These are phyloP conservation scores for Diplosphaera chodatii DNA, from an alignment of 139 green algal genomes.

Conservation along the genomic window DNA sequence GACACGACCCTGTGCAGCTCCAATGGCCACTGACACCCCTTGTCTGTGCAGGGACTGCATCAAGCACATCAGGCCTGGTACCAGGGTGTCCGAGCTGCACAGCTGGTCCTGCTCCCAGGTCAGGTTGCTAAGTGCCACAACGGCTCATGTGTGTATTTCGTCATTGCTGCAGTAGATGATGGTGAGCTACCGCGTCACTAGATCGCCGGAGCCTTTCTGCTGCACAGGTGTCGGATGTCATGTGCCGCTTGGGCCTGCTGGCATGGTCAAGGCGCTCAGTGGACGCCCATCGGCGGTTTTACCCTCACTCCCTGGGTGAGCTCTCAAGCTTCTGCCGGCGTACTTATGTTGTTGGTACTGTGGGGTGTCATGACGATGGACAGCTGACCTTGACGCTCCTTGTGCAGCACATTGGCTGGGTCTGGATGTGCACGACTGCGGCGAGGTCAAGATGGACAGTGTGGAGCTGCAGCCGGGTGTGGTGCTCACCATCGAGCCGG, in stretches of 20 bases:
- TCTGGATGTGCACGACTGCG: constrained; percentile 73
- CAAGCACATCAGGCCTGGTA: constrained; percentile 33
- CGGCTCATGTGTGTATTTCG: too few relatives aligned
- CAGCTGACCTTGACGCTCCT: too few relatives aligned
- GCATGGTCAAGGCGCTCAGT: background rate
- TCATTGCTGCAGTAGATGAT: too few relatives aligned
- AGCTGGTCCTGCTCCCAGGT: constrained; percentile 24
- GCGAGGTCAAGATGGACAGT: constrained; percentile 22
- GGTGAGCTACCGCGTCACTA: too few relatives aligned
- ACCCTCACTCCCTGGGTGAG: constrained; percentile 64
- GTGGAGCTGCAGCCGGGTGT: constrained; percentile 44
- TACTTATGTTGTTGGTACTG: too few relatives aligned
- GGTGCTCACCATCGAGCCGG: constrained; percentile 77
- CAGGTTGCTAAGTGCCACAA: too few relatives aligned
- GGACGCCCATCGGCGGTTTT: constrained; percentile 41
- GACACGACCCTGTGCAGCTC: too few relatives aligned
- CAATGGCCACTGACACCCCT: too few relatives aligned
- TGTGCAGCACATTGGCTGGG: constrained; percentile 67
- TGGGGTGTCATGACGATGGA: too few relatives aligned
- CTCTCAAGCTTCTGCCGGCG: too few relatives aligned
- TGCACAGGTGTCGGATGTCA: constrained; percentile 37
- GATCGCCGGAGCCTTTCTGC: too few relatives aligned
- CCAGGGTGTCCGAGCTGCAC: constrained; percentile 53
- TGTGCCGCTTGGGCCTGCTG: constrained; percentile 21
- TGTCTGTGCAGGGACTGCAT: constrained; percentile 38